Evolutionary conservation across 1,284 basidiomycete species (phyloP), one percentile per base, ranked within the genome.

Genomic region (Leccinum holopus): DNA sequence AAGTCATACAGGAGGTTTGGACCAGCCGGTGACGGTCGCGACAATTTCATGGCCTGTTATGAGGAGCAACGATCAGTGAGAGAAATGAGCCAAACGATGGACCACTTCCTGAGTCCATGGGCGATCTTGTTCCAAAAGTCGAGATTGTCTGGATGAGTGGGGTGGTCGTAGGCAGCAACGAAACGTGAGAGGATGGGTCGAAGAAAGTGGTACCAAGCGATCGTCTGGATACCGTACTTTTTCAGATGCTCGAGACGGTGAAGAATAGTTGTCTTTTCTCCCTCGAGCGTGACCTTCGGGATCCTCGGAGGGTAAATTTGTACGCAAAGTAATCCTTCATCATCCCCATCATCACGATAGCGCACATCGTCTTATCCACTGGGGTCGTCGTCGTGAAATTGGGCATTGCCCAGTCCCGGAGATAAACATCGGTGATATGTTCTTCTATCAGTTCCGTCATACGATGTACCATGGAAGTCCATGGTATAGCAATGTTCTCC

Each of bases 271-370:
- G 65, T 61, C 28, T 70, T 73, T 54, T 75, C 70, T 0, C 76
- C 77, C 16, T 77, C 72, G 44, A 85, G 73, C 3, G 81, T 84
- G 51, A 85, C 78, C 14, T 70, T 73, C 0, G 83, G 82, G 12
- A 84, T 80, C 0, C 83, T 9, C 60, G 55, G 5, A 77, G 66
- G 1, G 28, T 28, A 35, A 76, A 70, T 9, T 49, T 68, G 66
- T 76, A 80, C 5, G 64, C 49, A 66, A 82, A 81, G 61, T 79
- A 81, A 61, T 72, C 57, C 28, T 80, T 78, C 65, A 80, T 68
- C 14, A 75, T 78, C 2, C 79, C 70, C 80, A 84, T 82, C 78
- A 81, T 77, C 37, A 79, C 65, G n/a, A 82, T 74, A 1, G 80
- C 73, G 21, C 71, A 77, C 6, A 79, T 71, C 8, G 75, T 73